Evolutionary conservation across 768 basidiomycete genomes (phyloP).

Genomic region (Leccinum ochraceum): DNA sequence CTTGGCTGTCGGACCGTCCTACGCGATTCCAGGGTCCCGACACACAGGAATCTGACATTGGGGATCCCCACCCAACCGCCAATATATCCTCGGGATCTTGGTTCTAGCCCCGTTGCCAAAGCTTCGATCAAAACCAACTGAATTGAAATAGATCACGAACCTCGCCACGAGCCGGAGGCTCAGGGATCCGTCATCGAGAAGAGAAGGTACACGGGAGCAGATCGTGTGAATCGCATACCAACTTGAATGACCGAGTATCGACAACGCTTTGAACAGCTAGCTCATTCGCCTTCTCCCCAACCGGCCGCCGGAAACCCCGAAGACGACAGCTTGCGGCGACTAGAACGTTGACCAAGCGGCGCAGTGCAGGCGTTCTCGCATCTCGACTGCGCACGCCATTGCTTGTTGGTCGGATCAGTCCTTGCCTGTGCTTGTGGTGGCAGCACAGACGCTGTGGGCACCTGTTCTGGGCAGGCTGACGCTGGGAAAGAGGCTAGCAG

Average conservation of each 20-base stretch:
- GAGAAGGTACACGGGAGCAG: background rate
- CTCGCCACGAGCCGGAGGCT: background rate
- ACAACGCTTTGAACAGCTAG: background rate
- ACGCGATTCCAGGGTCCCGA: background rate
- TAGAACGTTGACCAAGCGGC: background rate
- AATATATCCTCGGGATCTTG: background rate
- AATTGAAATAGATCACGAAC: background rate
- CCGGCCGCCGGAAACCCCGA: background rate
- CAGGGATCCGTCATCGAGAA: background rate
- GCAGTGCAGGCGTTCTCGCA: background rate
- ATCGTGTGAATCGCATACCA: background rate
- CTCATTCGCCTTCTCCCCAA: background rate
- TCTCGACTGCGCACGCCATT: background rate
- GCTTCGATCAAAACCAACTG: background rate
- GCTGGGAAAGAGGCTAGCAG: background rate
- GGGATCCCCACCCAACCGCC: background rate
- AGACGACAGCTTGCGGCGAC: background rate
- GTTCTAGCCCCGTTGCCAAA: background rate
- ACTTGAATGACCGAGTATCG: background rate
- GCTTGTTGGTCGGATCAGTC: too few species aligned
- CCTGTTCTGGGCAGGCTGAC: too few species aligned
- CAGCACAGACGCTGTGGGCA: too few species aligned
- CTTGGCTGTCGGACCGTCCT: background rate
- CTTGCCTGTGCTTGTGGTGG: too few species aligned
- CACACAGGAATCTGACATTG: background rate